Percentiles rank a stretch among this genome's conserved stretches.
Evolutionary conservation across 2,329 filamentous ascomycete species (phyloP).

Genomic region (Uncinocarpus reesii): DNA sequence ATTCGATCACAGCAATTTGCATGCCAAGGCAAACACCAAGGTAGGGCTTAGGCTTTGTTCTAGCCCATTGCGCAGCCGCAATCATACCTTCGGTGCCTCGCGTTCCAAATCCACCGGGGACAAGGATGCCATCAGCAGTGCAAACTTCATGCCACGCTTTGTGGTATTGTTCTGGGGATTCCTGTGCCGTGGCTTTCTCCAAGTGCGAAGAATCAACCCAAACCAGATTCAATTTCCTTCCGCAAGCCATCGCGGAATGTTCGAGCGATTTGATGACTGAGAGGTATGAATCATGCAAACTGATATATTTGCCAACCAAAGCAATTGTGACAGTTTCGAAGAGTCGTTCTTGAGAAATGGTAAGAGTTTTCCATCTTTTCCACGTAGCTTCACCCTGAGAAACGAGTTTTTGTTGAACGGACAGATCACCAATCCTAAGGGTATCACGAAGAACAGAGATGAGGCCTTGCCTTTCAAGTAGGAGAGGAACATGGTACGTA

Average conservation of each 20-base stretch:
- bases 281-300: constrained; percentile 75
- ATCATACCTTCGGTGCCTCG: constrained; percentile 89
- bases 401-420: constrained; percentile 45
- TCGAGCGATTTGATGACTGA: constrained; percentile 78
- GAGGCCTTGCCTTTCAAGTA: constrained; percentile 73
- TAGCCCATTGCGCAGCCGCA: constrained; percentile 71
- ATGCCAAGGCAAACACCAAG: constrained; percentile 86
- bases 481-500: constrained; percentile 90
- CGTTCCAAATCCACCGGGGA: constrained; percentile 62
- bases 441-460: constrained; percentile 55
- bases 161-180: constrained; percentile 63
- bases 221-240: constrained; percentile 64
- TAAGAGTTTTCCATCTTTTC: constrained; percentile 65
- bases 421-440: constrained; percentile 53
- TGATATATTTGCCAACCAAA: constrained; percentile 85
- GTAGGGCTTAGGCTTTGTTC: constrained; percentile 69
- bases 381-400: constrained; percentile 60
- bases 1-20: constrained; percentile 88
- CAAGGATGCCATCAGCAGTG: constrained; percentile 48
- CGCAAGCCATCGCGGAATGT: constrained; percentile 80
- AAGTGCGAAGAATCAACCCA: constrained; percentile 81
- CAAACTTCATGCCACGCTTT: constrained; percentile 74
- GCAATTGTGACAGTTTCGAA: constrained; percentile 66
- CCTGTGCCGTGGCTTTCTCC: constrained; percentile 53
- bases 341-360: constrained; percentile 55